These are phyloP conservation scores for Zelonia costaricensis DNA, from an alignment of 208 protist species.

Conservation along the genomic window DNA sequence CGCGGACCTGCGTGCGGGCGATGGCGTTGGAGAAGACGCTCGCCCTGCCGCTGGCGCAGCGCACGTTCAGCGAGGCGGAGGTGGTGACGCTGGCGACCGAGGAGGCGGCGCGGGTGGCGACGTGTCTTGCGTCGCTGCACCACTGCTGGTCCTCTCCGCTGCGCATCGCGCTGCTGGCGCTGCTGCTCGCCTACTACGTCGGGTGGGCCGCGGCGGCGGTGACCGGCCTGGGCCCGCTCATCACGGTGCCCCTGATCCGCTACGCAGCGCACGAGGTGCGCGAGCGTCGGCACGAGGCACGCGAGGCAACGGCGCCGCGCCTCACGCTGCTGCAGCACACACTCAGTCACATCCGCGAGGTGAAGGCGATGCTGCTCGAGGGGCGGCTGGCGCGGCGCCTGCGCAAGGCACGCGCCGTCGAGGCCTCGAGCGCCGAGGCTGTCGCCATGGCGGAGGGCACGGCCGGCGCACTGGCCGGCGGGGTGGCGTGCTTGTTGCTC, in stretches of 20 bases:
- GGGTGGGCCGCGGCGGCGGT: conserved; percentile 37
- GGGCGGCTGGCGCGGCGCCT: conserved; percentile 33
- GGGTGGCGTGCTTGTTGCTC: conserved; percentile 30
- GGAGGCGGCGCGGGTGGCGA: conserved; percentile 41
- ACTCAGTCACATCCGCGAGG: conserved; percentile 43
- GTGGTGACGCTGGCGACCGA: conserved; percentile 51
- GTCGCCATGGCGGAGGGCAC: conserved; percentile 39
- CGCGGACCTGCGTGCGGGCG: conserved; percentile 44
- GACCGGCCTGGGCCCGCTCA: conserved; percentile 24
- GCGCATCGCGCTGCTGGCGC: conserved; percentile 24
- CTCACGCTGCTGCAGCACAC: conserved; percentile 42
- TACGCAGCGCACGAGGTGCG: conserved; percentile 23
- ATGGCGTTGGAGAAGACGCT: conserved; percentile 69
- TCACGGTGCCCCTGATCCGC: conserved; percentile 41
- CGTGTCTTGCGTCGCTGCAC: conserved; percentile 47
- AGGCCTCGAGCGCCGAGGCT: conserved; percentile 25
- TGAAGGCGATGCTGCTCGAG: conserved; percentile 64
- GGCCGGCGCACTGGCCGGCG: conserved; percentile 26
- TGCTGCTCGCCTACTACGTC: conserved; percentile 47
- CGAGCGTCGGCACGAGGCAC: conserved; percentile 23
- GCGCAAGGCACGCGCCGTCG: conserved; percentile 25
- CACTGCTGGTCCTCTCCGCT: conserved; percentile 58
- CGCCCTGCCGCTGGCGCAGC: conserved; percentile 57
- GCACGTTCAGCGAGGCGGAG: conserved; percentile 53
- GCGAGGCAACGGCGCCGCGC: conserved; percentile 25